Evolutionary conservation across 768 basidiomycete species (phyloP).

Genomic region (Amanita rimosa): DNA sequence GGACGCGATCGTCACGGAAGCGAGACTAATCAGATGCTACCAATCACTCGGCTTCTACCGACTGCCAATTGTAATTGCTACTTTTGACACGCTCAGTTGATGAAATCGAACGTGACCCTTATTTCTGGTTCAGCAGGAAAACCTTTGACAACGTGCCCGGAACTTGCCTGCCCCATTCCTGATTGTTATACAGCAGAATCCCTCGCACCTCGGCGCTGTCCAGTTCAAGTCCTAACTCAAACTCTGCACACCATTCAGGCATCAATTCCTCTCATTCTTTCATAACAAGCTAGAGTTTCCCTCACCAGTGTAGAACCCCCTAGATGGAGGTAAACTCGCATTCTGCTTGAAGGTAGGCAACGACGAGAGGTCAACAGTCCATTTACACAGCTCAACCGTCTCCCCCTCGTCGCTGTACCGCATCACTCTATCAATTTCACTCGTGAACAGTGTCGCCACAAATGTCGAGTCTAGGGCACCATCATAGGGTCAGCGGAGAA

Average conservation of each 20-base stretch:
- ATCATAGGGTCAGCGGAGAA: too few species aligned
- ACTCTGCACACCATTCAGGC: slow-evolving; percentile 39
- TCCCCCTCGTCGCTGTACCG: slow-evolving; percentile 83
- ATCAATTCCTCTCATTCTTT: neutral
- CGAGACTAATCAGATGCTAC: neutral
- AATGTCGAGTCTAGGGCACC: slow-evolving; percentile 76
- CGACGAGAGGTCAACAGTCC: slow-evolving; percentile 76
- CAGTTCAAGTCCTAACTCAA: slow-evolving; percentile 74
- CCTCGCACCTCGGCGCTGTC: slow-evolving; percentile 85
- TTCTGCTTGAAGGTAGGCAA: slow-evolving; percentile 72
- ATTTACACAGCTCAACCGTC: slow-evolving; percentile 66
- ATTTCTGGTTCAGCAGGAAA: slow-evolving; percentile 6
- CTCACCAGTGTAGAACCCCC: slow-evolving; percentile 75
- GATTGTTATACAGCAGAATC: slow-evolving; percentile 58
- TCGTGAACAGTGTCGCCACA: slow-evolving; percentile 74
- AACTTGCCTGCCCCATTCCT: slow-evolving; percentile 73
- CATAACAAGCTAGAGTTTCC: neutral
- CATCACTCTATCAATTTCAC: slow-evolving; percentile 64
- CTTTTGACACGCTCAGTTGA: slow-evolving; percentile 17
- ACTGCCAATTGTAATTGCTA: too few species aligned
- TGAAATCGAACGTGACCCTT: slow-evolving; percentile 40
- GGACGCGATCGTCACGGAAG: slow-evolving; percentile 17
- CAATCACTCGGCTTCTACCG: neutral
- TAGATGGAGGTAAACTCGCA: slow-evolving; percentile 38
- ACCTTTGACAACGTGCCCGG: slow-evolving; percentile 7